Percentiles rank a stretch among this genome's conserved stretches.
phyloP scores from a whole-genome alignment of 352 stramenopile species.

The Globisporangium canariense region DNA sequence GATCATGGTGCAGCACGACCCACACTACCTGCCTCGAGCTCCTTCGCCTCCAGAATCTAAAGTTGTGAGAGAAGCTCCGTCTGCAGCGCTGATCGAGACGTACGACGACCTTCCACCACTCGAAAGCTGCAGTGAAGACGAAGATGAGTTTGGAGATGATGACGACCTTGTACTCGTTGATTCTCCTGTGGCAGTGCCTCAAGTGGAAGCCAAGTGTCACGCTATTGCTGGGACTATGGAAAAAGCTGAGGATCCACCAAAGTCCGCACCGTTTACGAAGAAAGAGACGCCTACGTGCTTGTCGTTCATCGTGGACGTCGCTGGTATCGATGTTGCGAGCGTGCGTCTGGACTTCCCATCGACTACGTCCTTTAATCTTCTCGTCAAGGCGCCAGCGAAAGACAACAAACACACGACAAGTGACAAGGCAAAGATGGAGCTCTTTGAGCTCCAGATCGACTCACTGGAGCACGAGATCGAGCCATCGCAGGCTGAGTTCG shows the following conservation, averaged over 20 bases:
- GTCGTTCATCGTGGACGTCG: constrained; percentile 49
- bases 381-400: constrained; percentile 20
- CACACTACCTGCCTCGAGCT: constrained; percentile 30
- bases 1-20: constrained; percentile 67
- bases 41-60: background rate
- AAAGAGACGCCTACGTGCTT: constrained; percentile 44
- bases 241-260: background rate
- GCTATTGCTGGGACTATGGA: constrained; percentile 1
- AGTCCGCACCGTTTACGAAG: constrained; percentile 25
- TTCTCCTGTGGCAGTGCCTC: background rate
- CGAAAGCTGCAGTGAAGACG: constrained; percentile 55
- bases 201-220: background rate
- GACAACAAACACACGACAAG: background rate
- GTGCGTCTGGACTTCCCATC: constrained; percentile 42
- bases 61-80: background rate
- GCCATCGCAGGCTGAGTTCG: constrained; percentile 25
- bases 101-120: constrained; percentile 54
- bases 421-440: constrained; percentile 3
- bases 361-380: constrained; percentile 26
- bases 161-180: constrained; percentile 14
- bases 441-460: constrained; percentile 35
- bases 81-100: constrained; percentile 4
- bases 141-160: constrained; percentile 20
- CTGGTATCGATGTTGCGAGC: constrained; percentile 29
- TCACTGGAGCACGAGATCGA: constrained; percentile 18